Evolutionary conservation across 2,329 filamentous ascomycete genomes (phyloP).

Genomic region (Fusarium proliferatum): DNA sequence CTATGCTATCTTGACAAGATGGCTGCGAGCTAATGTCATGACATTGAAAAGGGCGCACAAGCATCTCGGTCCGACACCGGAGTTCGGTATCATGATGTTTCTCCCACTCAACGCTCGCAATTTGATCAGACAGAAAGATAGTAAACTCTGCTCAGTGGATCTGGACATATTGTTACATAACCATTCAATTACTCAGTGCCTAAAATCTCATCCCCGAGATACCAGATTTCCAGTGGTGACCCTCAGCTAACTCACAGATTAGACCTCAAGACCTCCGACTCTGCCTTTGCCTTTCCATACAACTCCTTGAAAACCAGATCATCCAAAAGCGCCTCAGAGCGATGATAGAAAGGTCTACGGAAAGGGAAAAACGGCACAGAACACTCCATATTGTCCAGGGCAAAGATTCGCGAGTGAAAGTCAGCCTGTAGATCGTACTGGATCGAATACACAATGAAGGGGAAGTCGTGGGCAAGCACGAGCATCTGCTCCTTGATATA

Average conservation of each 20-base stretch:
- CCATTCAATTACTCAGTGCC: not conserved
- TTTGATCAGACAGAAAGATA: not conserved
- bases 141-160: not conserved
- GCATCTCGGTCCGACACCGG: not conserved
- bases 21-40: not conserved
- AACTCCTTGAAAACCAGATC: too few species aligned
- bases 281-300: too few species aligned
- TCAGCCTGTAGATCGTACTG: too few species aligned
- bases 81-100: not conserved
- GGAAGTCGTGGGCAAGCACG: not conserved
- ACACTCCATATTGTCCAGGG: too few species aligned
- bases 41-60: not conserved
- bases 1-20: not conserved
- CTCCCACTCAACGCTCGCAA: fast-evolving
- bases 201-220: not conserved
- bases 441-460: not conserved
- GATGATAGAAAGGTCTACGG: too few species aligned
- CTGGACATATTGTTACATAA: not conserved
- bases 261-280: too few species aligned
- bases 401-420: too few species aligned
- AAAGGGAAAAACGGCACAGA: too few species aligned
- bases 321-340: too few species aligned
- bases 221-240: not conserved
- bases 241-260: too few species aligned
- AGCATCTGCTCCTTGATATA: not conserved